Evolutionary conservation across 1,284 basidiomycete species (phyloP).

Genomic region (Puccinia novopanici): DNA sequence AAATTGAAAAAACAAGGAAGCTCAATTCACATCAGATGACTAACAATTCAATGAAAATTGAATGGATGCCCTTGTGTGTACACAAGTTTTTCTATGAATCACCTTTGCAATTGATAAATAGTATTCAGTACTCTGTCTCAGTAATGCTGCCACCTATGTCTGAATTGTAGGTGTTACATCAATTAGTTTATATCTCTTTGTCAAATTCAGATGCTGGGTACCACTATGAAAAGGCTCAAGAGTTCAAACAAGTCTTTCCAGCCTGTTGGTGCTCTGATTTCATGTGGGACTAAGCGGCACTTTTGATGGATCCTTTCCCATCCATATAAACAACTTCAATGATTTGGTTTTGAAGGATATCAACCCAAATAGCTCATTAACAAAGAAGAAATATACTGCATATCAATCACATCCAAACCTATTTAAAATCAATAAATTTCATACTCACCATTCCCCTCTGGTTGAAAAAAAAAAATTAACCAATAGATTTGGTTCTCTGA

Average conservation of each 20-base stretch:
- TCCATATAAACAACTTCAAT: no score
- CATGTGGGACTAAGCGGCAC: background rate
- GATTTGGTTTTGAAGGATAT: no score
- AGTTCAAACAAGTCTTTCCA: background rate
- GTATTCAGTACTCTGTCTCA: background rate
- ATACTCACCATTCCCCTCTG: background rate
- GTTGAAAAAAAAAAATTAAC: slow-evolving; percentile 26
- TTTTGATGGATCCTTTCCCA: no score
- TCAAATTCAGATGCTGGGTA: background rate
- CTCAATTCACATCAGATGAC: background rate
- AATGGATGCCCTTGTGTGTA: background rate
- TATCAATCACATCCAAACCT: no score
- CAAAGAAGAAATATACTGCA: no score
- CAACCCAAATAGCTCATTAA: no score
- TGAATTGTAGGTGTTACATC: background rate
- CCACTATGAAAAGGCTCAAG: background rate
- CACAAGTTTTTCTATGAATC: no score
- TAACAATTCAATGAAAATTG: background rate
- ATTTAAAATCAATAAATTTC: no score
- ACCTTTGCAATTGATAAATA: background rate
- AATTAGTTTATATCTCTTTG: background rate
- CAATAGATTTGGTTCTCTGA: slow-evolving; percentile 18
- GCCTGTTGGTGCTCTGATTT: background rate
- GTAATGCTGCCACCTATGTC: background rate
- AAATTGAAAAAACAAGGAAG: background rate